phyloP scores from a whole-genome alignment of 768 basidiomycete genomes.

The Trametes cingulata region DNA sequence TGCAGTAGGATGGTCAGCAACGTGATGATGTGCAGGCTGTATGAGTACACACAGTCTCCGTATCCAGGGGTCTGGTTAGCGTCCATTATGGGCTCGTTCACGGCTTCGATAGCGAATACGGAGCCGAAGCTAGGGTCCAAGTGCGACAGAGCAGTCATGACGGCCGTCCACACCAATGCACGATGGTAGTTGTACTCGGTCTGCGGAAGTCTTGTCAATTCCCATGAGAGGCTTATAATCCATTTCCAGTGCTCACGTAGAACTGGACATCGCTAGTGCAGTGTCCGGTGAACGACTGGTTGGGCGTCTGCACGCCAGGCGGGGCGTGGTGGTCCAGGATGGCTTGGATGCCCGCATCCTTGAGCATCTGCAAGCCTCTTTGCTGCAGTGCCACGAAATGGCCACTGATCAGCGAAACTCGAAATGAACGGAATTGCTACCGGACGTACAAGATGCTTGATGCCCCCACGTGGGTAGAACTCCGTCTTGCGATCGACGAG shows the following conservation, averaged over 20 bases:
- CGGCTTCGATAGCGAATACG: constrained; percentile 72
- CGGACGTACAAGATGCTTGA: constrained; percentile 56
- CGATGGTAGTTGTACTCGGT: constrained; percentile 73
- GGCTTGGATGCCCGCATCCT: constrained; percentile 60
- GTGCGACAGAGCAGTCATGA: constrained; percentile 75
- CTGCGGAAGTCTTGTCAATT: constrained; percentile 36
- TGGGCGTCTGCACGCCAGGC: constrained; percentile 64
- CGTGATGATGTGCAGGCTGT: background rate
- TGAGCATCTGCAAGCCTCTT: constrained; percentile 60
- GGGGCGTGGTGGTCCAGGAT: constrained; percentile 73
- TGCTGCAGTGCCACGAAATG: constrained; percentile 40
- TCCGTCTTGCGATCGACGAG: constrained; percentile 64
- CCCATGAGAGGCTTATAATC: background rate
- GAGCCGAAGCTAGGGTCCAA: constrained; percentile 63
- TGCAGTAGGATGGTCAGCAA: constrained; percentile 28
- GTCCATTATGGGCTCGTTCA: constrained; percentile 80
- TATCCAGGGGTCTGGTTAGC: constrained; percentile 66
- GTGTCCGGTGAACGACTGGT: constrained; percentile 68
- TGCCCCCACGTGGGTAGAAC: constrained; percentile 69
- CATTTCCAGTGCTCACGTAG: constrained; percentile 49
- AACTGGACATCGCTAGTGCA: constrained; percentile 72
- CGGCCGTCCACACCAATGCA: constrained; percentile 78
- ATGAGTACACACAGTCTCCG: constrained; percentile 56
- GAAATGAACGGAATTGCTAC: too few relatives aligned
- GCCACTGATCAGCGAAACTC: too few relatives aligned